phyloP scores from a whole-genome alignment of 2,329 filamentous ascomycete species.

The Trichoderma polysporum region DNA sequence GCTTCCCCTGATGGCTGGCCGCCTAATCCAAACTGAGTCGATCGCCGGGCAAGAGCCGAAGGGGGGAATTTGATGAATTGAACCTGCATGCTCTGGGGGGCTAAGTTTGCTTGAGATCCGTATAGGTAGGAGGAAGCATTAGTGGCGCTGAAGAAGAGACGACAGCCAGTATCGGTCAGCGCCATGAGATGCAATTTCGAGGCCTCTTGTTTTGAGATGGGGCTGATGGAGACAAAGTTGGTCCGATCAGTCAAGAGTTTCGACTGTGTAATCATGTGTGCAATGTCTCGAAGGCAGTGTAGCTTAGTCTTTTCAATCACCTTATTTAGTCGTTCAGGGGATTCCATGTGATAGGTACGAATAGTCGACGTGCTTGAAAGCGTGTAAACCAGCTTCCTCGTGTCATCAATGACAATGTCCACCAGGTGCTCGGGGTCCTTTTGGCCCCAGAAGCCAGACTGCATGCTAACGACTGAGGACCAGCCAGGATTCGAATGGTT shows the following conservation, averaged over 20 bases:
- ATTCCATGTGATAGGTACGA: constrained; percentile 83
- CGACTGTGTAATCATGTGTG: constrained; percentile 78
- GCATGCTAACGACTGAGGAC: constrained; percentile 59
- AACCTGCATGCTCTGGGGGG: constrained; percentile 95
- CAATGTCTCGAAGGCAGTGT: constrained; percentile 68
- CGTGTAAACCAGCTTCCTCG: constrained; percentile 83
- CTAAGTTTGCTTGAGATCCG: constrained; percentile 58
- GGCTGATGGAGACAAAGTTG: constrained; percentile 78
- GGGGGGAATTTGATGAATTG: constrained; percentile 95
- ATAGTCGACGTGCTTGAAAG: constrained; percentile 87
- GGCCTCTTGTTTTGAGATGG: constrained; percentile 77
- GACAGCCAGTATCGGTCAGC: constrained; percentile 84
- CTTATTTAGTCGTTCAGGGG: constrained; percentile 57
- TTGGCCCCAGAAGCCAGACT: constrained; percentile 51
- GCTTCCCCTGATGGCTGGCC: constrained; percentile 37
- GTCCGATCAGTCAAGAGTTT: constrained; percentile 68
- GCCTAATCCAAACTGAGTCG: constrained; percentile 28
- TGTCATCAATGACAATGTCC: constrained; percentile 86
- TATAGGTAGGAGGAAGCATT: constrained; percentile 68
- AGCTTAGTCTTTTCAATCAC: constrained; percentile 66
- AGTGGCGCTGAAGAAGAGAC: constrained; percentile 89
- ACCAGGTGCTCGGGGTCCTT: constrained; percentile 63
- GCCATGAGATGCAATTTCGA: constrained; percentile 86
- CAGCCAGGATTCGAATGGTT: constrained; percentile 80
- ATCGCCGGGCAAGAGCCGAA: constrained; percentile 32